Evolutionary conservation across 495 filamentous ascomycete genomes (phyloP), one percentile per base, ranked within the genome.

Genomic region (Annulohypoxylon stygium): DNA sequence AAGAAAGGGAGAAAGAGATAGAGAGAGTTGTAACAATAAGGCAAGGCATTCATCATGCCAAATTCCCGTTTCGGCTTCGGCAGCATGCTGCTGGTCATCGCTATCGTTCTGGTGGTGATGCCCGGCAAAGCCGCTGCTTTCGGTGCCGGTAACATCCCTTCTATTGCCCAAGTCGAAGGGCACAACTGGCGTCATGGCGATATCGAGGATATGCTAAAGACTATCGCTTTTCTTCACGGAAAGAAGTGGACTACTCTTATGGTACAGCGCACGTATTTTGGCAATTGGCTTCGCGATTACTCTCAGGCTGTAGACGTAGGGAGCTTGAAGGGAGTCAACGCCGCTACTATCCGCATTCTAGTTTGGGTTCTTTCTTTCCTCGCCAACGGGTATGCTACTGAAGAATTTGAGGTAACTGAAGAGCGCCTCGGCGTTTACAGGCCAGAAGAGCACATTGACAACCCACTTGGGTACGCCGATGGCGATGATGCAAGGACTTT

Each of bases 181-280:
- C 88, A 92, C 74, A 99, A 99, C 78, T 99, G 93, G 91, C 91
- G 96, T 67, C 96, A 98, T 91, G 96, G 96, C 62, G 86, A 91
- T 68, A 96, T 97, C 69, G 94, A 98, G 83, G 96, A 99, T 81
- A 90, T 93, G 79, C 89, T 99, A 71, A 94, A 94, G 83, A 93
- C 90, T 12, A 84, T 99, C 66, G 91, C 93, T 23, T 97, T 93
- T 76, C 87, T 98, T 58, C 87, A 90, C 63, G 94, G 94, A 41
- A 93, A 96, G 75, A 98, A 99, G 82, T 99, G 96, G 96, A 95
- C 95, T 18, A 89, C 90, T 14, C 90, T 93, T 84, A 92, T 94
- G 87, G 86, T 99, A 73, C 91, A 91, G 81, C 90, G 96, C 43
- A 93, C 93, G 6, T 97, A 98, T 81, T 98, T 98, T 86, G 95